Base-by-base conservation (phyloP, 257 asterid genomes). In the Coffea eugenioides region DNA sequence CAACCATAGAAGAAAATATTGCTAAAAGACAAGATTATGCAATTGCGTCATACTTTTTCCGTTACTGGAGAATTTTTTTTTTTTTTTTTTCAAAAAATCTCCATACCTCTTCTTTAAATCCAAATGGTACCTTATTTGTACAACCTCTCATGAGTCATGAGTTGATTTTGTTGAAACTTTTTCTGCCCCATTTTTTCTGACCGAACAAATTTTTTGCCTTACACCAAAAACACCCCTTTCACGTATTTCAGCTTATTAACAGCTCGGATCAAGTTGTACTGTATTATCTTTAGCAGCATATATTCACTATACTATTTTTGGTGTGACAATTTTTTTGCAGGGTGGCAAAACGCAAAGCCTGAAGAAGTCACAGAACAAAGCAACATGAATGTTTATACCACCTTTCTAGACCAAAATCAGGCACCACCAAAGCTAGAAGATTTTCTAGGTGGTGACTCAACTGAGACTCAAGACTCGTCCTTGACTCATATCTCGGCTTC, bases 381-480 rank as follows among this genome's bases (percentile, higher is more conserved):
- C 51, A 71, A 64, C 83, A 76, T 76, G 75, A 79, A 81, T 71
- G 81, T 85, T 36, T 85, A 70, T 85, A 79, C 88, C 43, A 34
- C 82, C 80, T 90, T 90, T 90, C 79, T 95, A 86, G 94, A 89
- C 79, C 88, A 81, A 41, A 81, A 82, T 62, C 87, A 84, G 21
- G 75, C 83, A 20, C 84, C 94, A 74, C 98, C 99, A 15, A 95
- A 95, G 85, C 93, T 95, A 31, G 99, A 95, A 69, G 97, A 95
- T 48, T 95, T 95, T 59, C 84, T 95, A 70, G 98, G 94, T 80
- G 96, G 96, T 18, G 97, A 92, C 82, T 88, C 98, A 4, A 82
- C 88, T 1, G 88, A 85, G 71, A 85, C 88, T 1, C 85, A 85
- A 2, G 96, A 92, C 85, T 92, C 97, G 20, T 84, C 95, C 72